Percentiles rank a stretch among this genome's conserved stretches.
These are phyloP conservation scores for Phytophthora sp. DNA, from an alignment of 352 stramenopile genomes.

Conservation along the genomic window DNA sequence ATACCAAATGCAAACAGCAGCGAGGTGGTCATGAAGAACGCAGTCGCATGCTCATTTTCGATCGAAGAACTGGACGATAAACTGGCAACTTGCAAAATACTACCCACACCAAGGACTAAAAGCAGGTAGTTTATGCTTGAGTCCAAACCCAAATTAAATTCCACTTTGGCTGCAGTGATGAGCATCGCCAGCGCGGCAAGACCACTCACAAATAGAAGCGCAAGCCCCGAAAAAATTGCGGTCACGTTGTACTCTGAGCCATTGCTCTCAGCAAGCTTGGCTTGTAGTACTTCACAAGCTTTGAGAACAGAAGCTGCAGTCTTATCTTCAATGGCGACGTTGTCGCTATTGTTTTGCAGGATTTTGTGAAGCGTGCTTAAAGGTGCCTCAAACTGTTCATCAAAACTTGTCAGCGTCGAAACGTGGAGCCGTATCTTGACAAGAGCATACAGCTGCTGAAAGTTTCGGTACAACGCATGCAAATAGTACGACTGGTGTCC, in stretches of 20 bases:
- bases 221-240: conserved; percentile 44
- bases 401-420: conserved; percentile 30
- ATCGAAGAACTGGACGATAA: conserved; percentile 86
- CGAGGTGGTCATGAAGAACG: conserved; percentile 74
- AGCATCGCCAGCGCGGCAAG: conserved; percentile 16
- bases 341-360: conserved; percentile 1
- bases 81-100: conserved; percentile 56
- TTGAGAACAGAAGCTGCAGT: conserved; percentile 23
- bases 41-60: conserved; percentile 88
- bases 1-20: conserved; percentile 34
- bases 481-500: conserved; percentile 17
- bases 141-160: not conserved
- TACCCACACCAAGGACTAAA: conserved; percentile 18
- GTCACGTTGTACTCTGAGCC: conserved; percentile 74
- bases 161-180: not conserved
- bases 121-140: not conserved
- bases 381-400: conserved; percentile 27
- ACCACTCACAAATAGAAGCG: conserved; percentile 40
- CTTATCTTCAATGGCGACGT: conserved; percentile 2
- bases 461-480: conserved; percentile 57
- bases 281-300: conserved; percentile 55
- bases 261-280: conserved; percentile 59
- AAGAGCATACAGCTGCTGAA: conserved; percentile 63
- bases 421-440: conserved; percentile 53
- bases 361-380: conserved; percentile 21